Evolutionary conservation across 1,284 basidiomycete species (phyloP), one percentile per base, ranked within the genome.

Genomic region (Phellopilus nigrolimitatus): DNA sequence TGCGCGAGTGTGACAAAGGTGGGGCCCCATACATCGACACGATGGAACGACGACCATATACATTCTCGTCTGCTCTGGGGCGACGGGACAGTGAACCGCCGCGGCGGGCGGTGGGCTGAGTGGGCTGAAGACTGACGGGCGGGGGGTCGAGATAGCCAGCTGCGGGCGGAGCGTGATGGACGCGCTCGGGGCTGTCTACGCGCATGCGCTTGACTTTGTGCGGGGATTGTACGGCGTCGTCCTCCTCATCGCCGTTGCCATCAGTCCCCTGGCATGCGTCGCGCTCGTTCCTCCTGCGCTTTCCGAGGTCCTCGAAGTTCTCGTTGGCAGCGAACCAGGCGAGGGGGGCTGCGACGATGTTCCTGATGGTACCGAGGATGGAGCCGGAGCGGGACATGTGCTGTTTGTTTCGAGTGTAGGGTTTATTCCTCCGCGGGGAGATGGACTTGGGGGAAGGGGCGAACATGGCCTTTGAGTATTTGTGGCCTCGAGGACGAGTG

Each of bases 261-360:
- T 56, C 54, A 13, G 61, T 47, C 34, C 19, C 13, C 52, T 71
- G 66, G 34, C 71, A 65, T 3, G 65, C 53, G 21, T 62, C 48
- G 70, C 57, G 27, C 75, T 71, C 55, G 76, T 72, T 62, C 80
- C 83, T 57, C 75, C 76, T 41, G 66, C 71, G 41, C 69, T 51
- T 33, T 60, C 67, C 45, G 10, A 51, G 45, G 62, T 72, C 72
- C 58, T 72, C 72, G 56, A 74, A 75, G 56, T 37, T 22, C 25
- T 68, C 65, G 36, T 69, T 65, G 63, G 67, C 65, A 57, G 66
- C 65, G 57, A 83, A 74, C 82, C 83, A 83, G 56, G 71, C 60
- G 56, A 85, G 71, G 40, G 83, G 80, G 12, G 79, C 77, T 15
- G 80, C 74, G 57, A 85, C 80, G 63, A 84, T 70, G 66, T 71